Evolutionary conservation across 805 yeast species (phyloP).

Genomic region (Pichia scutulata): DNA sequence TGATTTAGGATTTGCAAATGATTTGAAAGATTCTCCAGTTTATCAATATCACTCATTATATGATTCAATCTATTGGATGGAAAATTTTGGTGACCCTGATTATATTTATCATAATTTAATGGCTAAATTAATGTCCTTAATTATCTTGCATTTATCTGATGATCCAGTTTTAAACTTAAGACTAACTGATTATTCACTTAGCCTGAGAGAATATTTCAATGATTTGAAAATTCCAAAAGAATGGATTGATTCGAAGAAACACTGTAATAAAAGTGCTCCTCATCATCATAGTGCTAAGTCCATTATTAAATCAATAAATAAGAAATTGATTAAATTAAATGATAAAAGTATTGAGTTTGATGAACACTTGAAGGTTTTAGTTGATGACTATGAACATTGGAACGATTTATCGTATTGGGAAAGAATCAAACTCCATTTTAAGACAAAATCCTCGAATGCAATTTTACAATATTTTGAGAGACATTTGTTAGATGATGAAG

Average conservation of each 20-base stretch:
- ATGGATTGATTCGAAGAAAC: slow-evolving; percentile 14
- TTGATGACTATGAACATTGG: slow-evolving; percentile 17
- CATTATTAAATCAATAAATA: slow-evolving; percentile 22
- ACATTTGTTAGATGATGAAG: slow-evolving; percentile 37
- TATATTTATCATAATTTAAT: slow-evolving; percentile 51
- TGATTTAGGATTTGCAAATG: slow-evolving; percentile 47
- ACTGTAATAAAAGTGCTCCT: not conserved
- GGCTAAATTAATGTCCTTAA: slow-evolving; percentile 45
- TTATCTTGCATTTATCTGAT: slow-evolving; percentile 43
- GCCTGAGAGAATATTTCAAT: slow-evolving; percentile 44
- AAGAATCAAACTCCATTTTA: slow-evolving; percentile 21
- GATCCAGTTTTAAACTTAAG: slow-evolving; percentile 38
- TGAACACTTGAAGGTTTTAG: slow-evolving; percentile 15
- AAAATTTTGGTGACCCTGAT: slow-evolving; percentile 51
- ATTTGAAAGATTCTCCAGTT: slow-evolving; percentile 42
- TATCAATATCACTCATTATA: slow-evolving; percentile 74
- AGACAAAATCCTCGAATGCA: slow-evolving; percentile 28
- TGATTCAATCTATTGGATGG: slow-evolving; percentile 69
- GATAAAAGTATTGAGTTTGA: slow-evolving; percentile 24
- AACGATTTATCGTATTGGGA: slow-evolving; percentile 20
- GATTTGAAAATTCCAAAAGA: slow-evolving; percentile 20
- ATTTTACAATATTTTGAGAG: slow-evolving; percentile 39
- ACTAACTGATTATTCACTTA: slow-evolving; percentile 40
- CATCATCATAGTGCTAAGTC: slow-evolving; percentile 10
- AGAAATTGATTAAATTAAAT: slow-evolving; percentile 21